phyloP scores from a whole-genome alignment of 1,284 basidiomycete genomes.

The Boletellus sp. region DNA sequence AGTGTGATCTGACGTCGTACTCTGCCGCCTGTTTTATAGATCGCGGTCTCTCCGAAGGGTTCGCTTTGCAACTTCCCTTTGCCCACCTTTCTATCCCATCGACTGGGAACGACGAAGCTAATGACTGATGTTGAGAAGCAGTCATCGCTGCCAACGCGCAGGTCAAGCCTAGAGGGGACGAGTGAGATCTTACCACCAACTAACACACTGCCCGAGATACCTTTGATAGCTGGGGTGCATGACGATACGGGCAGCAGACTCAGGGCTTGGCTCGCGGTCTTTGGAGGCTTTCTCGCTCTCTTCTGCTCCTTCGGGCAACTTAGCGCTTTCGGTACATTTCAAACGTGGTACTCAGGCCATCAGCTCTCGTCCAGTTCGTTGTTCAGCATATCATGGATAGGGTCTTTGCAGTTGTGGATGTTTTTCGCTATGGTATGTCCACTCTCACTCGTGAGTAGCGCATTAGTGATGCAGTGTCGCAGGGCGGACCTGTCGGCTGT shows the following conservation, averaged over 20 bases:
- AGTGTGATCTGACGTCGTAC: constrained; percentile 22
- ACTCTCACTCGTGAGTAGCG: constrained; percentile 4
- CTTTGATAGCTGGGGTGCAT: constrained; percentile 12
- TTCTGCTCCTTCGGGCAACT: constrained; percentile 35
- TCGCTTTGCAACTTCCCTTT: constrained; percentile 12
- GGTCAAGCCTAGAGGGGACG: constrained; percentile 24
- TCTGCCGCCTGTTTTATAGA: constrained; percentile 28
- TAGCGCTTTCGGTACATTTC: constrained; percentile 36
- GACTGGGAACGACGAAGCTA: constrained; percentile 8
- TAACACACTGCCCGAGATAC: constrained; percentile 25
- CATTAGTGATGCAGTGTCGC: constrained; percentile 6
- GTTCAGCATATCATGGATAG: constrained; percentile 48
- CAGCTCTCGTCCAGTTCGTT: constrained; percentile 33
- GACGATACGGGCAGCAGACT: constrained; percentile 3
- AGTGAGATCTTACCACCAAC: constrained; percentile 18
- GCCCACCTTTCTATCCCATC: constrained; percentile 8
- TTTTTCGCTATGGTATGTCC: constrained; percentile 42
- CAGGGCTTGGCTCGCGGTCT: constrained; percentile 29
- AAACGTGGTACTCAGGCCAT: constrained; percentile 42
- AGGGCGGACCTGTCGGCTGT: constrained; percentile 51
- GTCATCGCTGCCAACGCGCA: constrained; percentile 14
- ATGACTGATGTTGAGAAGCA: constrained; percentile 33
- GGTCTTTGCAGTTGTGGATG: constrained; percentile 45
- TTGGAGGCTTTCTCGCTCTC: constrained; percentile 32
- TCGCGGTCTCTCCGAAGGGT: constrained; percentile 5